phyloP scores from a whole-genome alignment of 805 yeast species.

The Limtongozyma cylindracea region DNA sequence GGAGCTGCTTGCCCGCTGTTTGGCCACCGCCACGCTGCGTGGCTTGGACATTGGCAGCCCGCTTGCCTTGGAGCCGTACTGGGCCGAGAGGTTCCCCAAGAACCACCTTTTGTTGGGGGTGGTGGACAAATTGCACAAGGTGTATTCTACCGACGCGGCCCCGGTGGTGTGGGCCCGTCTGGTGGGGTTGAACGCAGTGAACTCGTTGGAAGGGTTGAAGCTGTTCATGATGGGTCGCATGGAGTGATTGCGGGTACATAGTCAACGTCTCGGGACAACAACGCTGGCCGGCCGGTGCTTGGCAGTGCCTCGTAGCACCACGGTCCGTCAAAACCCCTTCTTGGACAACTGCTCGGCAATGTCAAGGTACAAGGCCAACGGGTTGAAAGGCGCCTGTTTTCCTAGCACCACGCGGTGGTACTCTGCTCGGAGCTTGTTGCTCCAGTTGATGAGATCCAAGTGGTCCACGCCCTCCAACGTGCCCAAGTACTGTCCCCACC shows the following conservation, averaged over 20 bases:
- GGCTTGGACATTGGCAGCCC: constrained; percentile 78
- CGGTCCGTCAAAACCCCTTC: constrained; percentile 29
- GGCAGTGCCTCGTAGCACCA: too few species aligned
- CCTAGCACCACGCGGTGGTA: constrained; percentile 8
- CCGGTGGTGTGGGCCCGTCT: constrained; percentile 61
- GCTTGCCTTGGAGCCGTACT: constrained; percentile 66
- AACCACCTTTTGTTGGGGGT: constrained; percentile 70
- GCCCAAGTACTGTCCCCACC: constrained; percentile 72
- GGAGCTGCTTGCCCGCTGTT: constrained; percentile 33
- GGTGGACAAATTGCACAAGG: constrained; percentile 77
- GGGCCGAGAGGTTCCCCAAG: constrained; percentile 54
- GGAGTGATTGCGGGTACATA: too few species aligned
- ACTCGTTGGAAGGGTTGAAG: constrained; percentile 39
- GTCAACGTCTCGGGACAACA: too few species aligned
- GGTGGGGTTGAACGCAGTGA: constrained; percentile 47
- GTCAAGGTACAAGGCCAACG: constrained; percentile 43
- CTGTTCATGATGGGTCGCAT: constrained; percentile 31
- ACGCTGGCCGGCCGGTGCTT: too few species aligned
- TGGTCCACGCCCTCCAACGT: constrained; percentile 64
- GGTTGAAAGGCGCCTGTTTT: constrained; percentile 22
- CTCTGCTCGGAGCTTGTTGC: constrained; percentile 19
- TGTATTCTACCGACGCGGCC: constrained; percentile 45
- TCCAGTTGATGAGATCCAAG: constrained; percentile 70
- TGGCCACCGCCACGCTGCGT: constrained; percentile 44
- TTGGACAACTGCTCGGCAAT: constrained; percentile 36